Base-by-base conservation (phyloP, 2,329 filamentous ascomycete species). In the Apiospora marii region DNA sequence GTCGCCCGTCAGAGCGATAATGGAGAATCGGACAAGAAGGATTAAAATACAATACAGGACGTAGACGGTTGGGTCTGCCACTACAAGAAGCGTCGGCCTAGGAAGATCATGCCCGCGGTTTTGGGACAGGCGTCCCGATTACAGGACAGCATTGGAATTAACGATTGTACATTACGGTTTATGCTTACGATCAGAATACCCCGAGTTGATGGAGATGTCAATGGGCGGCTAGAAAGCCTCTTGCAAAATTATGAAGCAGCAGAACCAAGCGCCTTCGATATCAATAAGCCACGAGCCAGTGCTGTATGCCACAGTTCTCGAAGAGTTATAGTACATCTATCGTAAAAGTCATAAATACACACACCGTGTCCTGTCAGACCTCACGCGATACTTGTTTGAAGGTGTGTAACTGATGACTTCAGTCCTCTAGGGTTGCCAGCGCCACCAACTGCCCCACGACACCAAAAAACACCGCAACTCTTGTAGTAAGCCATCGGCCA, bases 161-260 rank as follows among this genome's bases (percentile, higher is more conserved):
- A 14, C 49, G 8, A 13, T 24, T 27, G 49, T 51, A 51, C 49
- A 51, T 51, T 51, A 51, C n/a, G n/a, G 49, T 51, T 51, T 51
- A 51, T 51, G 49, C 49, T 51, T 51, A 51, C 27, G 49, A 51
- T 27, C 49, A 51, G 49, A 51, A 51, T 51, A 51, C 49, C 49
- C 49, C 49, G n/a, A 51, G n/a, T 14, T 24, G 7, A 51, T 51
- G 22, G 5, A 24, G 27, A 1, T 3, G 24, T 27, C 10, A 14
- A 51, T 24, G 10, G 10, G 13, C 10, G n/a, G n/a, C 14, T 4
- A 51, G n/a, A 14, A 51, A 10, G 49, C n/a, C 46, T n/a, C 7
- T 27, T 12, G n/a, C 27, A 13, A 13, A 51, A 13, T n/a, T 13
- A 27, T 27, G 12, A 4, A 10, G 19, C 22, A 27, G 4, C n/a